Percentiles rank a stretch among this genome's conserved stretches.
These are phyloP conservation scores for Rhizopogon vulgaris DNA, from an alignment of 768 basidiomycete genomes.

Conservation along the genomic window DNA sequence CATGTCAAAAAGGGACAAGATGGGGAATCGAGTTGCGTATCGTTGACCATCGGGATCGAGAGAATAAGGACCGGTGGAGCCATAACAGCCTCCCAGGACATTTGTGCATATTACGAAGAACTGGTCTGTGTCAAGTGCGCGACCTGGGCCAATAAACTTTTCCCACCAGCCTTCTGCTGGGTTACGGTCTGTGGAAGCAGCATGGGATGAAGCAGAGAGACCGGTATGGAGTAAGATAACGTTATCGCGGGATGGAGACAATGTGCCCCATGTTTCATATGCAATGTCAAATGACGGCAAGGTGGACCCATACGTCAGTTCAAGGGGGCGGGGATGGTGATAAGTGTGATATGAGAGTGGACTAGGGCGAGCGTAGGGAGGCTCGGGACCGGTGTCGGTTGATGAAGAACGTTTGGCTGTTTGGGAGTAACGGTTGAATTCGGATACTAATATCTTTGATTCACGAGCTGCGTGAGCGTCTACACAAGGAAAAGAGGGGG, in stretches of 20 bases:
- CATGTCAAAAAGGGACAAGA: slow-evolving; percentile 96
- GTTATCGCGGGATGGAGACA: slow-evolving; percentile 73
- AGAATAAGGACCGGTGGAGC: slow-evolving; percentile 91
- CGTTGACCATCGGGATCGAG: slow-evolving; percentile 59
- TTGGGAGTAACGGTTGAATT: slow-evolving; percentile 15
- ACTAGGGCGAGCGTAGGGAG: slow-evolving; percentile 73
- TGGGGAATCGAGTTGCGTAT: slow-evolving; percentile 89
- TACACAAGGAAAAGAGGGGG: slow-evolving; percentile 64
- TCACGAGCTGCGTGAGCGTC: slow-evolving; percentile 74
- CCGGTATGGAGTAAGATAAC: slow-evolving; percentile 95
- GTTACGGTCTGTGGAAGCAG: slow-evolving; percentile 74
- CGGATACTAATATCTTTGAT: slow-evolving; percentile 40
- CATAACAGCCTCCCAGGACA: slow-evolving; percentile 96
- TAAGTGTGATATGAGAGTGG: slow-evolving; percentile 70
- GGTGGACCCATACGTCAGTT: slow-evolving; percentile 53
- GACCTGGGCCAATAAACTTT: slow-evolving; percentile 94
- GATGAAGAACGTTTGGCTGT: slow-evolving; percentile 1
- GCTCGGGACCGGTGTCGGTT: slow-evolving; percentile 65
- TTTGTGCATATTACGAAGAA: slow-evolving; percentile 96
- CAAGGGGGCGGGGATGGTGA: slow-evolving; percentile 54
- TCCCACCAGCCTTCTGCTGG: slow-evolving; percentile 96
- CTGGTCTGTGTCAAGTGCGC: slow-evolving; percentile 85
- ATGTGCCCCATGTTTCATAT: slow-evolving; percentile 96
- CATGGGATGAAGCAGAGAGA: slow-evolving; percentile 92
- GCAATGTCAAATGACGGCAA: slow-evolving; percentile 80